phyloP scores from a whole-genome alignment of 2,329 filamentous ascomycete species.

The Diaporthe citri region DNA sequence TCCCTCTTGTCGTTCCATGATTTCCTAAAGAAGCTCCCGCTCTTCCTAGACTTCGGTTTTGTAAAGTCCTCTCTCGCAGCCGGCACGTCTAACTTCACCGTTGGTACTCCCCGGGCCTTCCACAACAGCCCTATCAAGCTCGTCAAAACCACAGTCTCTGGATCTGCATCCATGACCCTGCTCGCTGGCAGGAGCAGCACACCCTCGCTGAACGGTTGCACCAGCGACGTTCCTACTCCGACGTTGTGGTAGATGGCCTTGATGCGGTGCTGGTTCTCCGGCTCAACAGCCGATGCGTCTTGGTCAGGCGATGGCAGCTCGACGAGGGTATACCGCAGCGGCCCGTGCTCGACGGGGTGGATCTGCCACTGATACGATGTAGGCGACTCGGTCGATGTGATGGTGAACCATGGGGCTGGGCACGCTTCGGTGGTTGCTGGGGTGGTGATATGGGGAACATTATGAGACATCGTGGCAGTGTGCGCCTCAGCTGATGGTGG shows the following conservation, averaged over 20 bases:
- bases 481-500: neutral
- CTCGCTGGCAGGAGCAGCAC: neutral
- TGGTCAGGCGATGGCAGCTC: neutral
- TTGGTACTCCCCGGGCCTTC: neutral
- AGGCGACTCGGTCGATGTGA: neutral
- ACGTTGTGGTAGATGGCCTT: constrained; percentile 18
- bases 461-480: neutral
- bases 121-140: neutral
- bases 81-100: neutral
- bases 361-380: constrained; percentile 9
- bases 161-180: neutral
- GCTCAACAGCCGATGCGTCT: neutral
- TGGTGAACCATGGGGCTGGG: neutral
- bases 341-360: constrained; percentile 3
- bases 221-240: neutral
- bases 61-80: neutral
- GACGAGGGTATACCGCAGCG: constrained; percentile 6
- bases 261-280: neutral
- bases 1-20: neutral
- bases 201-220: constrained; percentile 2
- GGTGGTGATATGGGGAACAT: neutral
- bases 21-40: neutral
- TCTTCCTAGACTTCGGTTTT: neutral
- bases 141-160: neutral
- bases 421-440: neutral